Conservation (phyloP, 768 basidiomycete genomes). For the Lepiota venenata region DNA sequence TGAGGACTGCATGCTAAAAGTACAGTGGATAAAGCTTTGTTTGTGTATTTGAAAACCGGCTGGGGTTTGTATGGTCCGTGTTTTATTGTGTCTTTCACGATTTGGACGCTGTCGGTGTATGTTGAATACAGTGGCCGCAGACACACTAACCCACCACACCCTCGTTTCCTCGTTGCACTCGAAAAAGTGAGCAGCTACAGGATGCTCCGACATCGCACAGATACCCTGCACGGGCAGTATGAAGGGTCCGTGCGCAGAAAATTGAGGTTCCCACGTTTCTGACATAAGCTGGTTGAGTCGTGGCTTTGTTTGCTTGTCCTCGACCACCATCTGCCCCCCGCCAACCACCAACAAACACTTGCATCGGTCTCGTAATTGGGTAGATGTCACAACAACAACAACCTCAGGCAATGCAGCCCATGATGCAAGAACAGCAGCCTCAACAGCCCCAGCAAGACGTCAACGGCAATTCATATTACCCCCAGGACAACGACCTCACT, state of each 20-base stretch:
- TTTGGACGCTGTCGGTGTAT: constrained; percentile 68
- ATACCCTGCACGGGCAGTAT: neutral
- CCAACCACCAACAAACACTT: constrained; percentile 35
- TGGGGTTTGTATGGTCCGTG: constrained; percentile 54
- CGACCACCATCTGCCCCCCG: constrained; percentile 42
- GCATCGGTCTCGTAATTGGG: constrained; percentile 25
- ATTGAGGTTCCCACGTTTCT: constrained; percentile 56
- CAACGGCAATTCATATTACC: constrained; percentile 65
- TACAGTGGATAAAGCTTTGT: constrained; percentile 23
- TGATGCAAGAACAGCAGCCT: constrained; percentile 51
- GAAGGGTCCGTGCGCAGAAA: constrained; percentile 55
- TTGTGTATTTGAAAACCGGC: constrained; percentile 43
- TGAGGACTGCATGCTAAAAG: too few species aligned
- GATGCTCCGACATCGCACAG: constrained; percentile 2
- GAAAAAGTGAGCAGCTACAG: constrained; percentile 7
- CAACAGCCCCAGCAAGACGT: constrained; percentile 40
- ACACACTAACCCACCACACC: constrained; percentile 42
- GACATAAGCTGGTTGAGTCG: constrained; percentile 46
- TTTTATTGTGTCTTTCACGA: constrained; percentile 73
- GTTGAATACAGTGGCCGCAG: constrained; percentile 54
- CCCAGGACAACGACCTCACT: constrained; percentile 73
- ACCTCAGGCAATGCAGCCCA: constrained; percentile 57
- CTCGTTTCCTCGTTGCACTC: constrained; percentile 28
- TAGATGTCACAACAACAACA: constrained; percentile 50
- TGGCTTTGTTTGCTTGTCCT: constrained; percentile 41